Conservation (phyloP, 2,329 filamentous ascomycete species). For the Trichoderma semiorbis region DNA sequence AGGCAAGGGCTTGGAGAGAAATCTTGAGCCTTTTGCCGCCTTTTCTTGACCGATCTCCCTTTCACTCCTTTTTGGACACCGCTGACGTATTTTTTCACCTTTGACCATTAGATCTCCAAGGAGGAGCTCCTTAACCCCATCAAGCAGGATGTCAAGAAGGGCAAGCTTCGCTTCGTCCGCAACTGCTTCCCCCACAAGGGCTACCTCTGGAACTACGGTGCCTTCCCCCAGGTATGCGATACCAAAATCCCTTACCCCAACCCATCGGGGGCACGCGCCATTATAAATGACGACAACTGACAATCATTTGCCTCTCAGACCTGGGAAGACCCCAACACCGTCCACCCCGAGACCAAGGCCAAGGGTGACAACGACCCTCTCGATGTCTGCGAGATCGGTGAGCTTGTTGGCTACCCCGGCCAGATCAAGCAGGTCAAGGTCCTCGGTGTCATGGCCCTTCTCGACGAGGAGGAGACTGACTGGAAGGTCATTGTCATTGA, state of each 20-base stretch:
- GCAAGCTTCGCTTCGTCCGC: constrained; percentile 97
- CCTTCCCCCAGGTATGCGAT: constrained; percentile 83
- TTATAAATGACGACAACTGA: not conserved
- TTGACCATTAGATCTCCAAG: constrained; percentile 79
- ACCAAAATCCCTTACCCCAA: constrained; percentile 14
- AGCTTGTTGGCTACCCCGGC: constrained; percentile 91
- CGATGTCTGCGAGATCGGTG: constrained; percentile 98
- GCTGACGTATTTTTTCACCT: not conserved
- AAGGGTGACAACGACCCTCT: constrained; percentile 99
- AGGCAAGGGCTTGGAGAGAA: not conserved
- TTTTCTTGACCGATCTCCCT: not conserved
- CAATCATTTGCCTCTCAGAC: constrained; percentile 55
- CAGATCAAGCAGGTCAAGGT: constrained; percentile 99
- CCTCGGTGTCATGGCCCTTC: constrained; percentile 96
- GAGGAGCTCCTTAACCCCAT: constrained; percentile 97
- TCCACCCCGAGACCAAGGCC: constrained; percentile 98
- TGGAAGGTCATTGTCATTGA: constrained; percentile 99
- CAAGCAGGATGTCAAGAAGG: constrained; percentile 99
- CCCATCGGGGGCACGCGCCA: constrained; percentile 13
- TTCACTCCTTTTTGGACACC: not conserved
- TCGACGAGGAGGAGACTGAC: constrained; percentile 99
- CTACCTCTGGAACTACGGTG: constrained; percentile 99
- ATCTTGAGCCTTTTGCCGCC: not conserved
- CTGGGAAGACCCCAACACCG: constrained; percentile 95
- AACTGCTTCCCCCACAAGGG: constrained; percentile 99